phyloP scores from a whole-genome alignment of 1,139 yeast genomes.

The Yamadazyma blattariae region DNA sequence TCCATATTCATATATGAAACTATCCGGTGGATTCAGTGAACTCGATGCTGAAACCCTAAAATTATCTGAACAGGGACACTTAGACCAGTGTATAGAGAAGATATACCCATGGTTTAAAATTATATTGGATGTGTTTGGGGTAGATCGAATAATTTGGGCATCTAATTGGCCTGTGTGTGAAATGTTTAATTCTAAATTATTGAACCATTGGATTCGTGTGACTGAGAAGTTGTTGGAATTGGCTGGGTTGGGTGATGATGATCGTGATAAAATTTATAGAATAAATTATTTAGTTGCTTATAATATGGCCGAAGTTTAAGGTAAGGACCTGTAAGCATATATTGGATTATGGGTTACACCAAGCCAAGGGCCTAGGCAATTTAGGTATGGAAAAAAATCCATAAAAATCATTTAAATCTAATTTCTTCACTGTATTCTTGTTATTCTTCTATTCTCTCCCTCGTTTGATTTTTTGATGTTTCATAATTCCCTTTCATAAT shows the following conservation, averaged over 20 bases:
- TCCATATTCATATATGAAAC: slow-evolving; percentile 30
- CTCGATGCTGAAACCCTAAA: slow-evolving; percentile 14
- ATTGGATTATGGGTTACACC: no score
- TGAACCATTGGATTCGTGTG: slow-evolving; percentile 14
- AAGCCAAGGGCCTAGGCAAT: no score
- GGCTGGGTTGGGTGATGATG: slow-evolving; percentile 8
- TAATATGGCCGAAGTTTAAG: slow-evolving; percentile 3
- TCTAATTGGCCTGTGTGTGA: slow-evolving; percentile 46
- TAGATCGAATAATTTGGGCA: slow-evolving; percentile 33
- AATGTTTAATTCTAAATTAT: slow-evolving; percentile 14
- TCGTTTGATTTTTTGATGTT: no score
- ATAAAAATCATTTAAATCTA: no score
- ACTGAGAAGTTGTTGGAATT: slow-evolving; percentile 16
- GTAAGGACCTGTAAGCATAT: not conserved
- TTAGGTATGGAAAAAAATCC: no score
- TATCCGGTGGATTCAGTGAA: slow-evolving; percentile 43
- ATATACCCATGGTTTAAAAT: slow-evolving; percentile 30
- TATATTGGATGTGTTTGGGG: slow-evolving; percentile 26
- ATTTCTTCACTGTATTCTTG: no score
- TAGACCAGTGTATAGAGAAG: slow-evolving; percentile 14
- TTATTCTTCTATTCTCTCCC: no score
- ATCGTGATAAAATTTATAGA: slow-evolving; percentile 11
- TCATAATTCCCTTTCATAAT: no score
- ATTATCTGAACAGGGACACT: slow-evolving; percentile 4
- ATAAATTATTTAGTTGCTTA: slow-evolving; percentile 13